phyloP scores from a whole-genome alignment of 2,329 filamentous ascomycete species.

The Colletotrichum sp. region DNA sequence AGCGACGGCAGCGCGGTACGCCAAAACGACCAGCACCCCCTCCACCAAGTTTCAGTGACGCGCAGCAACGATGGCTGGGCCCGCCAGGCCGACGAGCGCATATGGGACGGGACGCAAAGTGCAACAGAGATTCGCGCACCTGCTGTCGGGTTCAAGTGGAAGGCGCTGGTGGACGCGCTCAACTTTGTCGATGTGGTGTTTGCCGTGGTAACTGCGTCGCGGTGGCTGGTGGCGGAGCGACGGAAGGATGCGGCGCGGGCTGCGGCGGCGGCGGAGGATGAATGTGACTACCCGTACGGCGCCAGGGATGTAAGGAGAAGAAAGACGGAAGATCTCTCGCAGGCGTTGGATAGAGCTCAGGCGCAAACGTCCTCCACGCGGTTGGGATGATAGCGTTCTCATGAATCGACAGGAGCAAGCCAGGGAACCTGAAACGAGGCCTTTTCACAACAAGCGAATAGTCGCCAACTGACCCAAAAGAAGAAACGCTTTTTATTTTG shows the following conservation, averaged over 20 bases:
- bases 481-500: background rate
- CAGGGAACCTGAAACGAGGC: background rate
- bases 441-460: background rate
- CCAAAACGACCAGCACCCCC: background rate
- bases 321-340: background rate
- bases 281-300: background rate
- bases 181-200: background rate
- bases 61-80: background rate
- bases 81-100: rapidly evolving
- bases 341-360: background rate
- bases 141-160: background rate
- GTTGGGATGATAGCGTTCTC: background rate
- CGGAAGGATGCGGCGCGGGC: background rate
- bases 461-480: background rate
- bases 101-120: background rate
- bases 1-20: background rate
- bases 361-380: background rate
- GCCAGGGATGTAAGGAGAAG: background rate
- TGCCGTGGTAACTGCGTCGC: background rate
- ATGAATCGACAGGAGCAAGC: background rate
- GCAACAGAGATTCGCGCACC: rapidly evolving
- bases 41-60: background rate
- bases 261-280: background rate
- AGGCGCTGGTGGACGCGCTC: background rate
- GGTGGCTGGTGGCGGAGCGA: background rate